Evolutionary conservation across 2,329 filamentous ascomycete species (phyloP), one percentile per base, ranked within the genome.

Genomic region (Diaporthe capsici): DNA sequence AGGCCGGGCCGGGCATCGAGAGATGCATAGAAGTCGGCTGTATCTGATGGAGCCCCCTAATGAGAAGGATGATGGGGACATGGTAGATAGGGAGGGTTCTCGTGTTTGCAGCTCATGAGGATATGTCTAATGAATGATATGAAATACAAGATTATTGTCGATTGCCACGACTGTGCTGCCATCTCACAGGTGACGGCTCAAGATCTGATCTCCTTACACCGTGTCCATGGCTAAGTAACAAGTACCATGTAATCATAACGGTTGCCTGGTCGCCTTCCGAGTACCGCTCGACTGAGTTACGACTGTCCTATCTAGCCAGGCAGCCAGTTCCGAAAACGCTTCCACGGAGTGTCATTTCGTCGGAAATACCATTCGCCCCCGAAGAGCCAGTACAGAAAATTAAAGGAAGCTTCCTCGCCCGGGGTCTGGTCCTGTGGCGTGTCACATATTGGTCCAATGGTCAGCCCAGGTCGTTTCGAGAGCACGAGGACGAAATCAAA

Each of bases 91-190:
- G 58, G 71, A 17, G 28, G 58, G 58, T 57, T 73, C 71, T 73
- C 71, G 58, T 67, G 58, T 65, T 73, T 73, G 47, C 58, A 65
- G 71, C 71, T 73, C 71, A 73, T 73, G 71, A 65, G 39, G 71
- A 73, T 65, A 73, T 73, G 71, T 73, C 58, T 73, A 73, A 73
- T 47, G 71, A 73, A 73, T 73, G 71, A 65, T 65, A 73, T n/a
- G 71, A 73, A 73, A 73, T 73, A 73, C 34, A 73, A 65, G 34
- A 44, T 70, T 55, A 28, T 17, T 55, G n/a, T 55, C 15, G n/a
- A 37, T 42, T 28, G 2, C 12, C 31, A 25, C 10, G 22, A 25
- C 22, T 13, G 8, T 60, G 28, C 31, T 4, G 13, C 34, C 34
- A n/a, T 42, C 22, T 17, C 10, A 17, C 17, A 31, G 42, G 42